Conservation (phyloP, 495 filamentous ascomycete genomes). For the Annulohypoxylon moriforme region DNA sequence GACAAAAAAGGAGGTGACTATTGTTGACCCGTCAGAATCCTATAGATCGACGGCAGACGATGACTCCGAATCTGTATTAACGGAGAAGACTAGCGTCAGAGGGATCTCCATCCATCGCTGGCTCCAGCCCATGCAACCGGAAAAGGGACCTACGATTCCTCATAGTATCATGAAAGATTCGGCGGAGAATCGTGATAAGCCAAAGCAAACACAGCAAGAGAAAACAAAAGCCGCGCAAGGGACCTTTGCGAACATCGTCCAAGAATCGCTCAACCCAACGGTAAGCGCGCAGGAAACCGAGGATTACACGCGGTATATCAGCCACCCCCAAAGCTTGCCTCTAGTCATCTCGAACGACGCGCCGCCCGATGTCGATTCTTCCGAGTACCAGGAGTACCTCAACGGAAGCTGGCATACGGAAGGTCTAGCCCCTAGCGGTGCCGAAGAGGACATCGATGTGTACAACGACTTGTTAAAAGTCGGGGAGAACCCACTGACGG, state of each 20-base stretch:
- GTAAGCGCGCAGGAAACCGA: constrained; percentile 78
- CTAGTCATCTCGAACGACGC: constrained; percentile 82
- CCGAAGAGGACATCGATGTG: constrained; percentile 76
- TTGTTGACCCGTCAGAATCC: constrained; percentile 65
- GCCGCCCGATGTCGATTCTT: constrained; percentile 60
- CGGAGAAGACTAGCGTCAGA: constrained; percentile 49
- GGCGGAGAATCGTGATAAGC: constrained; percentile 45
- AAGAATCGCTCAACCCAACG: constrained; percentile 80
- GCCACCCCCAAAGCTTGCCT: constrained; percentile 88
- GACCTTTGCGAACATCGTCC: constrained; percentile 87
- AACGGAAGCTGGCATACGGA: constrained; percentile 63
- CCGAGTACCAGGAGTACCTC: constrained; percentile 81
- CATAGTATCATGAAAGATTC: constrained; percentile 63
- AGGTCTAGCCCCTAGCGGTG: constrained; percentile 45
- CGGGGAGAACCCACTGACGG: constrained; percentile 85
- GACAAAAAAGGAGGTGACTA: constrained; percentile 69
- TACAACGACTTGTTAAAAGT: constrained; percentile 81
- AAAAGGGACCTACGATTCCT: constrained; percentile 49
- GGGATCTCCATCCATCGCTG: constrained; percentile 64
- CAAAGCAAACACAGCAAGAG: constrained; percentile 61
- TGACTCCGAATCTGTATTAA: constrained; percentile 53
- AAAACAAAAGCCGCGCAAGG: constrained; percentile 81
- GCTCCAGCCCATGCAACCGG: constrained; percentile 59
- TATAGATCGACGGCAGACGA: constrained; percentile 46
- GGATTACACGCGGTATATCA: constrained; percentile 92